Percentiles rank a stretch among this genome's conserved stretches.
Evolutionary conservation across 73 alveolate genomes (phyloP).

Genomic region (Stentor coeruleus): DNA sequence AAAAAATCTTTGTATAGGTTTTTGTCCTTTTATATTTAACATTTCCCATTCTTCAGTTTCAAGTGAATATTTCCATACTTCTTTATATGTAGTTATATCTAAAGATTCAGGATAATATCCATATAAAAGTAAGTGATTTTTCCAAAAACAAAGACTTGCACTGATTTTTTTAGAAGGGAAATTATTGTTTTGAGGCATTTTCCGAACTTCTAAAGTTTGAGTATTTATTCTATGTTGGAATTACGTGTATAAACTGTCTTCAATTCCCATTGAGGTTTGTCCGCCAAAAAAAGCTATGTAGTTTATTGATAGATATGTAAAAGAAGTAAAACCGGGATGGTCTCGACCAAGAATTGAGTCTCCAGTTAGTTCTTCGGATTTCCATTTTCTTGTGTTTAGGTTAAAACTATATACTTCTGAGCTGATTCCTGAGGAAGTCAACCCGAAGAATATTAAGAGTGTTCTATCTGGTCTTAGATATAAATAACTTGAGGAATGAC

Average conservation of each 20-base stretch:
- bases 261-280: no score
- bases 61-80: no score
- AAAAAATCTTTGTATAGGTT: background rate
- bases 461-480: background rate
- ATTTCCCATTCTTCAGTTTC: no score
- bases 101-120: no score
- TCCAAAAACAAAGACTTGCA: background rate
- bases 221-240: no score
- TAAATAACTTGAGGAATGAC: no score
- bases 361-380: background rate
- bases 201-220: background rate
- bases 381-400: background rate
- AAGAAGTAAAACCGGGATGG: background rate
- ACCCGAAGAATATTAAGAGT: background rate
- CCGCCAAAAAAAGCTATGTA: background rate
- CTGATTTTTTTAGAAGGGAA: background rate
- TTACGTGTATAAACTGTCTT: no score
- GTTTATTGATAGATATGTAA: no score
- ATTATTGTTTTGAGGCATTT: background rate
- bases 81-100: no score
- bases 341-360: background rate
- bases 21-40: background rate
- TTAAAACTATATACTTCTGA: background rate
- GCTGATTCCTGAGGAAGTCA: no score
- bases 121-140: no score